Base-by-base conservation (phyloP, 2,329 filamentous ascomycete species). In the Leptodontidium sp. region DNA sequence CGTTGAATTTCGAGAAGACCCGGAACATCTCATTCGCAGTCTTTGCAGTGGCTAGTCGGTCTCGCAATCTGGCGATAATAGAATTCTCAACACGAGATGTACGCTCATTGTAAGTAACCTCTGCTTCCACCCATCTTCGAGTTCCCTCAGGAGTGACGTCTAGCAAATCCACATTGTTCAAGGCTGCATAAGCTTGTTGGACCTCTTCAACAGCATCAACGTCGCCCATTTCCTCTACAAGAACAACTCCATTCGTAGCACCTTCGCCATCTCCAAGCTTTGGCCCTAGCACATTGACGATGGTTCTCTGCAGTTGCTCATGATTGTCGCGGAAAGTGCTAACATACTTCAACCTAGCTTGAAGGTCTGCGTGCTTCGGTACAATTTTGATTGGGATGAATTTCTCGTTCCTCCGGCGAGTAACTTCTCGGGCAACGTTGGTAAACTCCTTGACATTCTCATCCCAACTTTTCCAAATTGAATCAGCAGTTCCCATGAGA, bases 21-120 rank as follows among this genome's bases (percentile, higher is more conserved):
- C 97, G 92, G 80, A 99, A 99, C 96, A 99, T 99, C 81, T 99
- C 97, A 78, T 97, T 98, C 50, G 96, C 96, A 71, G 94, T 97
- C 85, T 97, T 98, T 14, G 96, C 95, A 7, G 94, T 97, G 15
- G 94, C 96, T 66, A 99, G 86, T 68, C 96, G 92, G 81, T 99
- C 96, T 76, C 96, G 88, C 40, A 99, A 85, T 65, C 94, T 88
- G 43, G 96, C 94, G 79, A 99, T 99, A 80, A 99, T 99, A 3
- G 96, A 98, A 81, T 99, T 99, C 80, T 99, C 96, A 4, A 99
- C 96, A 69, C 96, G 90, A 21, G 96, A 95, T 11, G 97, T 99
- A 49, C 97, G 91, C 80, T 99, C 97, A 74, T 98, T 98, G 84
- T 99, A 99, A 49, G 93, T 91, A 74, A 95, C 93, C 81, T 99